A percentile compares a stretch with the other conserved stretches of the same genome.
Evolutionary conservation across 352 stramenopile genomes (phyloP).

Genomic region (Pythium oligandrum): DNA sequence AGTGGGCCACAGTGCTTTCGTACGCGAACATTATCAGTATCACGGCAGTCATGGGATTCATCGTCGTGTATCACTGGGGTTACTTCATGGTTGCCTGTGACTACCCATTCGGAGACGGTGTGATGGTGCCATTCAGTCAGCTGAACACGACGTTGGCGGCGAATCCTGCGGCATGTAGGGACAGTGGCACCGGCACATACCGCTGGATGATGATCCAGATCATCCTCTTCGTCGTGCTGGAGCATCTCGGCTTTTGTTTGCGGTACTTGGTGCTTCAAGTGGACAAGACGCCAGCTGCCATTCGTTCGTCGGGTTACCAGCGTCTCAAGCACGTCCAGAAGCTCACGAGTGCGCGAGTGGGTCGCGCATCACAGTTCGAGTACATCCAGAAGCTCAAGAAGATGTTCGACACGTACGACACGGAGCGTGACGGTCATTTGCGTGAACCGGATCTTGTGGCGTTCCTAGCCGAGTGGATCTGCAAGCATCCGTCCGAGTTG

Average conservation of each 20-base stretch:
- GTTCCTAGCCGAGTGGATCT: constrained; percentile 81
- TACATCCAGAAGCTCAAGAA: constrained; percentile 77
- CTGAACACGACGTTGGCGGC: constrained; percentile 31
- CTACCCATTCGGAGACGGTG: constrained; percentile 61
- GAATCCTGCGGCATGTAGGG: constrained; percentile 31
- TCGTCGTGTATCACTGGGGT: constrained; percentile 81
- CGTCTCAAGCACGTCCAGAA: constrained; percentile 80
- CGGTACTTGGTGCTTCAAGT: constrained; percentile 80
- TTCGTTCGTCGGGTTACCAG: constrained; percentile 67
- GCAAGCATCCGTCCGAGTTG: constrained; percentile 75
- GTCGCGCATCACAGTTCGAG: constrained; percentile 68
- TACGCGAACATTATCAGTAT: constrained; percentile 87
- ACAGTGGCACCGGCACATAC: constrained; percentile 32
- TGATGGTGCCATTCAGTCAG: constrained; percentile 70
- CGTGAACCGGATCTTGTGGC: constrained; percentile 62
- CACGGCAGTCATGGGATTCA: constrained; percentile 74
- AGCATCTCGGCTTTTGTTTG: constrained; percentile 79
- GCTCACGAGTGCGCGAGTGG: constrained; percentile 49
- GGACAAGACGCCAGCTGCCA: constrained; percentile 67
- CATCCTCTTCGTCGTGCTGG: constrained; percentile 74
- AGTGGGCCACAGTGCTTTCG: constrained; percentile 78
- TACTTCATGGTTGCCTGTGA: constrained; percentile 77
- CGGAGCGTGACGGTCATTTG: constrained; percentile 58
- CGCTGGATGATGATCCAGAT: constrained; percentile 78
- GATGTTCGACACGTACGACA: constrained; percentile 79